Evolutionary conservation across 2,329 filamentous ascomycete species (phyloP).

Genomic region (Pseudohalonectria lignicola): DNA sequence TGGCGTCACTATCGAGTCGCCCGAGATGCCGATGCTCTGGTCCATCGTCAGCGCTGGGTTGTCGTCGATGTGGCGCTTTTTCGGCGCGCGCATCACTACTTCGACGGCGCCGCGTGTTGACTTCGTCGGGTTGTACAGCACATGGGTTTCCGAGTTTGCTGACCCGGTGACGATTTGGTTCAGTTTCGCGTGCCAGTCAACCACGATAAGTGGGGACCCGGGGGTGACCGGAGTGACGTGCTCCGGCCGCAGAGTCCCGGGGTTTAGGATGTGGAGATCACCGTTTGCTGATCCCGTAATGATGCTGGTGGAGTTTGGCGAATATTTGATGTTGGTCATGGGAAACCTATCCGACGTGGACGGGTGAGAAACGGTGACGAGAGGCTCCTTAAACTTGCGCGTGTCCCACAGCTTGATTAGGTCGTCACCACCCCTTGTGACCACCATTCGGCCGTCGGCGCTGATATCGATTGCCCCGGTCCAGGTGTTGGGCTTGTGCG

Average conservation of each 20-base stretch:
- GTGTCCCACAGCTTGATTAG: slow-evolving; percentile 96
- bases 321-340: slow-evolving; percentile 81
- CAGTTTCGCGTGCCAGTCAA: slow-evolving; percentile 86
- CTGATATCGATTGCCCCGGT: slow-evolving; percentile 89
- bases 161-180: slow-evolving; percentile 96
- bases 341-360: slow-evolving; percentile 79
- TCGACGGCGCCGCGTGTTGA: slow-evolving; percentile 74
- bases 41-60: slow-evolving; percentile 81
- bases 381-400: slow-evolving; percentile 83
- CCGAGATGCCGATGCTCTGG: slow-evolving; percentile 68
- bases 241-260: slow-evolving; percentile 78
- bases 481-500: slow-evolving; percentile 77
- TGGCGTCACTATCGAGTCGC: slow-evolving; percentile 66
- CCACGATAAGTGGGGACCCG: slow-evolving; percentile 68
- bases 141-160: slow-evolving; percentile 77
- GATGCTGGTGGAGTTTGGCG: slow-evolving; percentile 71
- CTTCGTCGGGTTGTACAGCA: slow-evolving; percentile 81
- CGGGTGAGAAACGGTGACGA: slow-evolving; percentile 66
- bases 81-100: slow-evolving; percentile 87
- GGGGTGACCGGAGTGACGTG: slow-evolving; percentile 83
- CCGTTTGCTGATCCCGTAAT: slow-evolving; percentile 82
- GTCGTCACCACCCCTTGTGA: slow-evolving; percentile 84
- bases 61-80: slow-evolving; percentile 92
- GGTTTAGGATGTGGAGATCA: slow-evolving; percentile 85
- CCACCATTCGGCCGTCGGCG: slow-evolving; percentile 77